Percentiles rank a stretch among this genome's conserved stretches.
phyloP scores from a whole-genome alignment of 768 basidiomycete genomes.

The Leccinum longicurvipes region DNA sequence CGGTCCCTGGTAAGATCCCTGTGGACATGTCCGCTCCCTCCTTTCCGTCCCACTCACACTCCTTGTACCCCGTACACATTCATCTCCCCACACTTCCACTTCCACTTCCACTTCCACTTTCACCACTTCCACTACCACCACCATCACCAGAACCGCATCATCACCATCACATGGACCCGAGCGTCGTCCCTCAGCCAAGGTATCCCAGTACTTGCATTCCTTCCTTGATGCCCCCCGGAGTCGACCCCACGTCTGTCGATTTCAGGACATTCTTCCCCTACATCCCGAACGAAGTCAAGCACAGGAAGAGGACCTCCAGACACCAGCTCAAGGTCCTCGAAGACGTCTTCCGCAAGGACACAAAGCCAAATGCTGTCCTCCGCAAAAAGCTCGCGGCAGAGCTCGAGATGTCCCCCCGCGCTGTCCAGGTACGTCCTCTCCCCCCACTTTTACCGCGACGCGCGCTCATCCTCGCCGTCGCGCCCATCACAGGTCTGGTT shows the following conservation, averaged over 20 bases:
- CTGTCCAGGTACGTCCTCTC: slow-evolving; percentile 78
- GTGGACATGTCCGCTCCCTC: slow-evolving; percentile 29
- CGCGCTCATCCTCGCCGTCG: slow-evolving; percentile 21
- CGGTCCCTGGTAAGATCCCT: neutral
- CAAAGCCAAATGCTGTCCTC: slow-evolving; percentile 82
- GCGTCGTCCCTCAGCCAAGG: slow-evolving; percentile 22
- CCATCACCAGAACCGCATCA: no score
- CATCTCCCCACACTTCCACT: slow-evolving; percentile 4
- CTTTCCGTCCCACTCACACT: slow-evolving; percentile 30
- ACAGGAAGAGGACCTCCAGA: slow-evolving; percentile 84
- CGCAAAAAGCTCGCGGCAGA: slow-evolving; percentile 78
- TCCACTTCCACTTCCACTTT: neutral
- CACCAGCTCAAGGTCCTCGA: slow-evolving; percentile 90
- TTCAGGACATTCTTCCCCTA: slow-evolving; percentile 86
- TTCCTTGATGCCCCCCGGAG: slow-evolving; percentile 46
- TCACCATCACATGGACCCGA: slow-evolving; percentile 26
- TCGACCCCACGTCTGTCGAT: slow-evolving; percentile 67
- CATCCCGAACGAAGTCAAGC: slow-evolving; percentile 91
- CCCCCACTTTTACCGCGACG: slow-evolving; percentile 3
- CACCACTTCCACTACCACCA: neutral
- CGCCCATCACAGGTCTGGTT: slow-evolving; percentile 72
- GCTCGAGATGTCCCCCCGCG: slow-evolving; percentile 89
- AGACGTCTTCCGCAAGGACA: slow-evolving; percentile 78
- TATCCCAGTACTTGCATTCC: slow-evolving; percentile 42
- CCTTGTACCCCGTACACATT: slow-evolving; percentile 21